Conservation (phyloP, 176 grass and related monocot genomes). For the Bromus sterilis region DNA sequence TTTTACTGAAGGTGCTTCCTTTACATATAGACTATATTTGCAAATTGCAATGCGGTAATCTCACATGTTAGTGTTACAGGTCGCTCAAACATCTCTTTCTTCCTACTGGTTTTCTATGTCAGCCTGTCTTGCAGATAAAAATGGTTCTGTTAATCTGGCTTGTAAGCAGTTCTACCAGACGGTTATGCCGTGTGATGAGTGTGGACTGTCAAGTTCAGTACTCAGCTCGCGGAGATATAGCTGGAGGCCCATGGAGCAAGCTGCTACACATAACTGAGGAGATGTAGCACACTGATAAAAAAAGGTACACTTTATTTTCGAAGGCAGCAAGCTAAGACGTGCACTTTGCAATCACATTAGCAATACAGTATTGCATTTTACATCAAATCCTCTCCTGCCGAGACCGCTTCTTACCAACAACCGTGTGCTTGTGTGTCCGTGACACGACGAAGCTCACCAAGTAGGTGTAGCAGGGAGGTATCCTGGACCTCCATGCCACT, state of each 20-base stretch:
- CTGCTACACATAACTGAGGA: background rate
- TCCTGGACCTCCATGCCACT: background rate
- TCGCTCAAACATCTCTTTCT: background rate
- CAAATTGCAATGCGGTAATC: background rate
- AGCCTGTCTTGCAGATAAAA: background rate
- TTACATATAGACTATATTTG: background rate
- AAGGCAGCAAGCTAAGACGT: background rate
- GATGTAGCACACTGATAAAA: background rate
- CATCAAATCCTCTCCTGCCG: background rate
- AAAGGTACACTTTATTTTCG: background rate
- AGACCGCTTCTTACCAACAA: background rate
- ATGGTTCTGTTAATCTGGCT: background rate
- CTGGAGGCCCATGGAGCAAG: background rate
- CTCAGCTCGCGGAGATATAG: background rate
- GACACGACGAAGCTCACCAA: background rate
- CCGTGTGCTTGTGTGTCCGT: background rate
- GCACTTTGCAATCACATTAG: background rate
- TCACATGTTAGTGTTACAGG: background rate
- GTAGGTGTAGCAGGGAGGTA: conserved; percentile 30
- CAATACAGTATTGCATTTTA: background rate
- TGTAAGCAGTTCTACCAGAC: background rate
- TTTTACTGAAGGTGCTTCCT: background rate
- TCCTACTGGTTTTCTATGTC: background rate
- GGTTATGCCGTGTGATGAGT: background rate
- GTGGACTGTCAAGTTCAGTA: background rate